phyloP scores from a whole-genome alignment of 169 alveolate genomes.

The Eimeria necatrix region DNA sequence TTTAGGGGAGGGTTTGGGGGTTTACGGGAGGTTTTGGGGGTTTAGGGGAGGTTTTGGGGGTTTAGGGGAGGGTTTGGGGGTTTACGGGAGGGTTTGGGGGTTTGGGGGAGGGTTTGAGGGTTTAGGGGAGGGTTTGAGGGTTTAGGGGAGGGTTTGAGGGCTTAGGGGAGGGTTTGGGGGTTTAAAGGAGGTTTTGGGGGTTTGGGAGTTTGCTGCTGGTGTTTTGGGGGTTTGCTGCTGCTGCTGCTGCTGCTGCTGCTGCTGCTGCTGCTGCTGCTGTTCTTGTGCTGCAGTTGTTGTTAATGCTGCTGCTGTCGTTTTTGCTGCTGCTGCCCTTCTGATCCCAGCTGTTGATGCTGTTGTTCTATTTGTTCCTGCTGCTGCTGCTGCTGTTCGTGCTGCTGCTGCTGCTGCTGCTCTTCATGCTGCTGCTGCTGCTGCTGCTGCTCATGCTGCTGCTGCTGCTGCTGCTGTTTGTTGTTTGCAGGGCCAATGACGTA shows the following conservation, averaged over 20 bases:
- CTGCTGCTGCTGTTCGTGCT: slow-evolving; percentile 63
- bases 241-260: neutral
- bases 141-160: neutral
- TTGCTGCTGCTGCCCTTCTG: neutral
- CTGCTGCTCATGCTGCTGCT: slow-evolving; percentile 32
- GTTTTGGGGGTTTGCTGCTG: slow-evolving; percentile 9
- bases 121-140: neutral
- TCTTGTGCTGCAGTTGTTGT: neutral
- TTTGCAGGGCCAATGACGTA: neutral
- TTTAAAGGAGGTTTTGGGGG: neutral
- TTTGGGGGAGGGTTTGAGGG: neutral
- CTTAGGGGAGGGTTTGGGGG: neutral
- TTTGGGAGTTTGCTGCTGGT: neutral
- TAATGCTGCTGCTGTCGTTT: neutral
- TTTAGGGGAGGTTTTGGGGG: neutral
- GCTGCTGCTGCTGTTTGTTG: slow-evolving; percentile 15
- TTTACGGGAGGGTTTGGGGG: neutral
- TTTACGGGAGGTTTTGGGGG: neutral
- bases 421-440: neutral
- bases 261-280: neutral
- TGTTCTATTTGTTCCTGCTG: neutral
- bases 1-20: neutral
- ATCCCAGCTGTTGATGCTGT: slow-evolving; percentile 20
- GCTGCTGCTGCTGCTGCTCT: slow-evolving; percentile 6
- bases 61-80: neutral